Percentiles rank a stretch among this genome's conserved stretches.
These are phyloP conservation scores for Hymenoscyphus occultus DNA, from an alignment of 2,329 filamentous ascomycete species.

Conservation along the genomic window DNA sequence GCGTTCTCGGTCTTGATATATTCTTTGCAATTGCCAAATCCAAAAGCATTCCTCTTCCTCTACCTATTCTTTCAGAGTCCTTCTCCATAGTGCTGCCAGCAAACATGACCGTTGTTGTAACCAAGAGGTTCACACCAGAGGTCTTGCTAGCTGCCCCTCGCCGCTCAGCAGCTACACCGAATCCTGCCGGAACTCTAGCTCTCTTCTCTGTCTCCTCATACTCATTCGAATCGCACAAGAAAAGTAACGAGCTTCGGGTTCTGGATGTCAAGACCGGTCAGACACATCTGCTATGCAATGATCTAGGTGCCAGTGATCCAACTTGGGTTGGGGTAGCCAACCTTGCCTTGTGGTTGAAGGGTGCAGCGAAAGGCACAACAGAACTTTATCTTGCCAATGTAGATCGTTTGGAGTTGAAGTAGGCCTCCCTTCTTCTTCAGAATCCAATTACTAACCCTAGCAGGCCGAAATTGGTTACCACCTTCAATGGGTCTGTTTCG, in stretches of 20 bases:
- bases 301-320: constrained; percentile 64
- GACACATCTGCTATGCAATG: constrained; percentile 62
- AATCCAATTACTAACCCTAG: constrained; percentile 12
- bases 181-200: constrained; percentile 59
- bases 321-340: constrained; percentile 59
- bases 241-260: constrained; percentile 65
- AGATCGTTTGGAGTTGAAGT: constrained; percentile 28
- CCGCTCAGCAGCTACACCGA: constrained; percentile 68
- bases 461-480: constrained; percentile 45
- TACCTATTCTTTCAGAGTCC: neutral
- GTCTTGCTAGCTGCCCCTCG: constrained; percentile 74
- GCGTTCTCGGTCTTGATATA: neutral
- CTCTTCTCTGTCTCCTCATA: constrained; percentile 73
- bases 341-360: constrained; percentile 37
- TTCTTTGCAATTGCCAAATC: neutral
- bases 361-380: constrained; percentile 52
- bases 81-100: neutral
- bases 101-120: neutral
- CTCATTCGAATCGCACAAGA: constrained; percentile 72
- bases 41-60: neutral
- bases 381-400: constrained; percentile 31
- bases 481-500: constrained; percentile 52
- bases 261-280: constrained; percentile 67
- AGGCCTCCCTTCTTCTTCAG: neutral
- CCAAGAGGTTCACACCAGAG: constrained; percentile 67